A percentile compares a stretch with the other conserved stretches of the same genome.
These are phyloP conservation scores for Lathyrus sativus DNA, from an alignment of 306 rosid genomes.

Conservation along the genomic window DNA sequence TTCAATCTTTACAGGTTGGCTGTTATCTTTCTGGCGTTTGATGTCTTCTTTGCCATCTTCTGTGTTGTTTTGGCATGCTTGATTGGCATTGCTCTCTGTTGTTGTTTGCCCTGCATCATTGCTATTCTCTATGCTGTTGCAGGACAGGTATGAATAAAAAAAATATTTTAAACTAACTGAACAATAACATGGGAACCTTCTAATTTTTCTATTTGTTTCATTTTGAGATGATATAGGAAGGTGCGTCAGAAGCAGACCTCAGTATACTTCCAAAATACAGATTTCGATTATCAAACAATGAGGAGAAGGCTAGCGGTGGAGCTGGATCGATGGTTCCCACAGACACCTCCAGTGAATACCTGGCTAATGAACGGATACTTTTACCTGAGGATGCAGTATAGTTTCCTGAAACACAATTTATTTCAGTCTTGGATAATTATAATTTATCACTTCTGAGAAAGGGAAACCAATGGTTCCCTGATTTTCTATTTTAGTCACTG, in stretches of 20 bases:
- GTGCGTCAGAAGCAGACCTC: conserved; percentile 96
- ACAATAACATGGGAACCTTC: conserved; percentile 29
- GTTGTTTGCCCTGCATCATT: conserved; percentile 98
- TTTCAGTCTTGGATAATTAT: conserved; percentile 16
- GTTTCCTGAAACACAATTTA: conserved; percentile 31
- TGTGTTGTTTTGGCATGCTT: conserved; percentile 98
- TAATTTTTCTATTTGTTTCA: conserved; percentile 36
- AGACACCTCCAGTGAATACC: conserved; percentile 65
- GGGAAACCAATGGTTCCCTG: conserved; percentile 17
- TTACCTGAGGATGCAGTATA: conserved; percentile 91
- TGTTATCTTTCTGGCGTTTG: conserved; percentile 93
- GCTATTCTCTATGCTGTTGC: conserved; percentile 95
- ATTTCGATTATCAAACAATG: conserved; percentile 52
- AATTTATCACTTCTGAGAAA: conserved; percentile 27
- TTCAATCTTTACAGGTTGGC: conserved; percentile 77
- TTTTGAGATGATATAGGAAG: conserved; percentile 60
- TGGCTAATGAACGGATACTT: conserved; percentile 63
- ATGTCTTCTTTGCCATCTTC: conserved; percentile 93
- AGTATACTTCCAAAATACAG: conserved; percentile 69
- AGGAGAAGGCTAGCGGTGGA: conserved; percentile 66
- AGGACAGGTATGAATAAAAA: conserved; percentile 73
- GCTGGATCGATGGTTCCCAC: conserved; percentile 86
- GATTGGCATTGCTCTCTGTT: conserved; percentile 95
- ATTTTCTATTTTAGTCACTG: conserved; percentile 25
- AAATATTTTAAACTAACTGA: conserved; percentile 29